Percentiles rank a stretch among this genome's conserved stretches.
These are phyloP conservation scores for Hordeum marinum DNA, from an alignment of 176 grass and related monocot genomes.

Conservation along the genomic window DNA sequence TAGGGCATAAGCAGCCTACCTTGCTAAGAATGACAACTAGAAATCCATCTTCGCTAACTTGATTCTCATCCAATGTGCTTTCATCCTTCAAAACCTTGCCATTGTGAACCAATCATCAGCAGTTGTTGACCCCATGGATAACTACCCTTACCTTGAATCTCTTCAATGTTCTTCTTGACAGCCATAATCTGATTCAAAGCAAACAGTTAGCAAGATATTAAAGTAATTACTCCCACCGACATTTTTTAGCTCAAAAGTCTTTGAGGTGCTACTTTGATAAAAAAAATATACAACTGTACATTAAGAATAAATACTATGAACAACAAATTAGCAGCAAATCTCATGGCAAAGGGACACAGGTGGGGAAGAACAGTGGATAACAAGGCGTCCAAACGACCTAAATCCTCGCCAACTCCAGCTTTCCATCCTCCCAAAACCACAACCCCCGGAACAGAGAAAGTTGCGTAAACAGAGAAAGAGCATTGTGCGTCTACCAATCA, in stretches of 20 bases:
- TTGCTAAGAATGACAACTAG: constrained; percentile 90
- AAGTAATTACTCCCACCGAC: neutral
- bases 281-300: neutral
- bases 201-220: constrained; percentile 1
- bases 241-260: neutral
- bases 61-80: constrained; percentile 86
- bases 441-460: neutral
- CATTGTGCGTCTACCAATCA: neutral
- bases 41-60: constrained; percentile 66
- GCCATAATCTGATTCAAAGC: constrained; percentile 65
- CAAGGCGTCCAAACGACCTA: neutral
- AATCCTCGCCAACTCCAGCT: neutral
- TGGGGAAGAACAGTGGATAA: neutral
- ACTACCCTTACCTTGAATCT: constrained; percentile 74
- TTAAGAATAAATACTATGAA: neutral
- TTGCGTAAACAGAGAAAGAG: neutral
- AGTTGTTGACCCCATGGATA: constrained; percentile 85
- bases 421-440: neutral
- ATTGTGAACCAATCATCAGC: constrained; percentile 66
- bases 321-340: neutral
- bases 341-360: neutral
- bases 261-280: neutral
- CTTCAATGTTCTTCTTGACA: constrained; percentile 91
- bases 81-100: constrained; percentile 93
- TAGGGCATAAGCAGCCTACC: constrained; percentile 29